Conservation (phyloP, 23 red algal species). For the Gracilaria domingensis region DNA sequence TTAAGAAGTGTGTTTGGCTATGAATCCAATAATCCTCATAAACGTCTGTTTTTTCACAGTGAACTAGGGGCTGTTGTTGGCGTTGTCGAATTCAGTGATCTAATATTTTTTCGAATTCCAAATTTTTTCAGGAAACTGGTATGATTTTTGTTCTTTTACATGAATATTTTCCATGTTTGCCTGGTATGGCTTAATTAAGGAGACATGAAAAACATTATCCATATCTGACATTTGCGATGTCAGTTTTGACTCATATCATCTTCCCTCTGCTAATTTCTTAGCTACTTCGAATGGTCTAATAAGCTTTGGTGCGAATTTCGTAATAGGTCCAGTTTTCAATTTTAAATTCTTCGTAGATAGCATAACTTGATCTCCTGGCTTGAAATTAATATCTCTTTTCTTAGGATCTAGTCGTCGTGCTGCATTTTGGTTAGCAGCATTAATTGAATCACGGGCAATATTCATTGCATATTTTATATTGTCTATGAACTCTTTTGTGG, state of each 20-base stretch:
- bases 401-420: not conserved
- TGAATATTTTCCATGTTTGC: not conserved
- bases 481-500: not conserved
- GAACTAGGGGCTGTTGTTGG: not conserved
- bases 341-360: not conserved
- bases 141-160: no score
- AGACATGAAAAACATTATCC: not conserved
- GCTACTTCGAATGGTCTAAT: not conserved
- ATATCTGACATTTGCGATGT: not conserved
- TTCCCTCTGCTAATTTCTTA: not conserved
- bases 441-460: not conserved
- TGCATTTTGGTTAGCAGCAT: not conserved
- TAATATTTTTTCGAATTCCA: not conserved
- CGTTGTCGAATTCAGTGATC: not conserved
- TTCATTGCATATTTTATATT: not conserved
- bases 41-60: not conserved
- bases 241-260: not conserved
- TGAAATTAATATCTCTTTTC: not conserved
- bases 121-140: no score
- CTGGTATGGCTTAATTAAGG: not conserved
- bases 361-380: conserved; percentile 4
- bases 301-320: not conserved
- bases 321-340: not conserved
- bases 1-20: no score
- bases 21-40: not conserved